Conservation (phyloP, 805 yeast species). For the Jamesozyma gamospora region DNA sequence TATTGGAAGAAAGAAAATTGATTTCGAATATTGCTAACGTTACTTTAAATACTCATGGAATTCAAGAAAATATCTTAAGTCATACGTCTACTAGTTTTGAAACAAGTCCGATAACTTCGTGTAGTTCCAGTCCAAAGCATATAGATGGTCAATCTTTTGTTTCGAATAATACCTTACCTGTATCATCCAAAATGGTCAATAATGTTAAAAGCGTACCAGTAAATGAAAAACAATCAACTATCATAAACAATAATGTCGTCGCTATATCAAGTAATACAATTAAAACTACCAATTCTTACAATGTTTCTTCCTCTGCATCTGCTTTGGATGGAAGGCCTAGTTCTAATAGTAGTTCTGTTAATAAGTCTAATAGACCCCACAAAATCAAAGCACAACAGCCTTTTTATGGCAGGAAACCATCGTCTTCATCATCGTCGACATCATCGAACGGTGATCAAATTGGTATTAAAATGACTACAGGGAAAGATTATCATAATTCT, state of each 20-base stretch:
- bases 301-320: too few species aligned
- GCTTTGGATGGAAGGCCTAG: too few species aligned
- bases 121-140: neutral
- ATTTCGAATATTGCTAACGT: slow-evolving; percentile 7
- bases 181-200: neutral
- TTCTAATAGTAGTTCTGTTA: too few species aligned
- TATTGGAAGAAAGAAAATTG: slow-evolving; percentile 30
- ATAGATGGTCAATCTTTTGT: too few species aligned
- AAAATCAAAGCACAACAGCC: neutral
- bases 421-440: neutral
- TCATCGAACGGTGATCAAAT: neutral
- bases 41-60: slow-evolving; percentile 1
- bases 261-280: too few species aligned
- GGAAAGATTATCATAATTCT: neutral
- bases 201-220: neutral
- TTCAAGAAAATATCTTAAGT: slow-evolving; percentile 1
- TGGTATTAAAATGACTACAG: neutral
- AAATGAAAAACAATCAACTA: too few species aligned
- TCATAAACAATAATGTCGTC: neutral
- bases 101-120: slow-evolving; percentile 1
- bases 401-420: too few species aligned
- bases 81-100: slow-evolving; percentile 5
- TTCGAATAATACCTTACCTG: too few species aligned
- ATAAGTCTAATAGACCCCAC: neutral
- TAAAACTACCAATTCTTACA: too few species aligned